Base-by-base conservation (phyloP, 345 rosid species). In the Salix purpurea region DNA sequence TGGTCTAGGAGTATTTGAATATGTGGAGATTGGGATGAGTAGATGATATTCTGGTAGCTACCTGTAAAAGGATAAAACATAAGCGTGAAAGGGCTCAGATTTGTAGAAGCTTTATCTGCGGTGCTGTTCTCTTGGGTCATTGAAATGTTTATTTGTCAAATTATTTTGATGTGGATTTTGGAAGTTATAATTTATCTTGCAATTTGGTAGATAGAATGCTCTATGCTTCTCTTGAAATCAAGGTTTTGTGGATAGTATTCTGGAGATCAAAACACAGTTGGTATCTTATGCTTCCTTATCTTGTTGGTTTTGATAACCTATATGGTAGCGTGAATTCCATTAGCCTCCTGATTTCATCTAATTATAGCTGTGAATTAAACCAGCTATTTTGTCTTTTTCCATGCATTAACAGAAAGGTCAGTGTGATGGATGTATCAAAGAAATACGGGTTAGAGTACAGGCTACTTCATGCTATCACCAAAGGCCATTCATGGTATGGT, bases 371-470 rank as follows among this genome's bases (percentile, higher is more conserved):
- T 24, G 71, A 62, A 64, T 44, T 69, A 28, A 72, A 78, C 37
- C 61, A 30, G 8, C 68, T 60, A 2, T 36, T 70, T 72, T 62
- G 37, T 46, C n/a, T 75, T 39, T 72, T 71, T 19, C 10, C 72
- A 36, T 14, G 62, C 28, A 23, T 74, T 42, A 82, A 75, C 89
- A 90, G 93, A 69, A 89, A 88, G 87, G 86, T 91, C 69, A 89
- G 87, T 44, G 93, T 91, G 69, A 91, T 89, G 93, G 95, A 91
- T 76, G 91, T 89, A n/a, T 91, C 93, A 0, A 88, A 83, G 72
- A 91, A 91, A 77, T 91, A 84, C 52, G 88, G 89, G 12, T 26
- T 87, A 81, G 91, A 91, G 30, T 91, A 88, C 62, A 84, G 95
- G 39, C 79, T 91, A 18, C 88, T 91, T 61, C 90, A 91, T 81